Conservation (phyloP, 495 filamentous ascomycete genomes). For the Penicillium argentinense region DNA sequence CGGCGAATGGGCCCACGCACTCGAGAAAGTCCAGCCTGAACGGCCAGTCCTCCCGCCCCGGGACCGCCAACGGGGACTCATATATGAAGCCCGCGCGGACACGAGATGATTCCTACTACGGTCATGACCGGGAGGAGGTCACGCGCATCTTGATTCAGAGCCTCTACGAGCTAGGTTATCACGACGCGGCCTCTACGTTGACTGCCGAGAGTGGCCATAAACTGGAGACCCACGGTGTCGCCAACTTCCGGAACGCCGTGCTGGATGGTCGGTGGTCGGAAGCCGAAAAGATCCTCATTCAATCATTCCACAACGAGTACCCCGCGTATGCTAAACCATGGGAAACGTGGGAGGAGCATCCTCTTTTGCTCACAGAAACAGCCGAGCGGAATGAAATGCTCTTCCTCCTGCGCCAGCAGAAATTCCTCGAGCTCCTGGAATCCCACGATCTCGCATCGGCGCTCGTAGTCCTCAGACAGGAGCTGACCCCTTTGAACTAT, state of each 20-base stretch:
- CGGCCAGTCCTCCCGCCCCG: constrained; percentile 49
- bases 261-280: constrained; percentile 78
- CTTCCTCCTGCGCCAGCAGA: constrained; percentile 87
- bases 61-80: constrained; percentile 39
- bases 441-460: constrained; percentile 68
- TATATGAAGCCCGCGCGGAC: no score
- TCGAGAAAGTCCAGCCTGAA: constrained; percentile 51
- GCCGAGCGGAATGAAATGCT: constrained; percentile 63
- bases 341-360: no score
- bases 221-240: constrained; percentile 81
- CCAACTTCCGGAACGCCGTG: constrained; percentile 79
- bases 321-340: no score
- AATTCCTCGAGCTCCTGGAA: constrained; percentile 91
- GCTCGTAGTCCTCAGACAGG: constrained; percentile 75
- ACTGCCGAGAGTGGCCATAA: constrained; percentile 83
- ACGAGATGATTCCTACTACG: constrained; percentile 70
- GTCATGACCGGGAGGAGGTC: constrained; percentile 91
- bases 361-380: constrained; percentile 52
- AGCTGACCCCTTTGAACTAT: constrained; percentile 84
- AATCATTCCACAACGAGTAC: constrained; percentile 45
- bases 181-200: constrained; percentile 68
- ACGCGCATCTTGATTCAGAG: constrained; percentile 92
- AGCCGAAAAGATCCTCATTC: constrained; percentile 79
- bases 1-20: constrained; percentile 47
- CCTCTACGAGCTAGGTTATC: constrained; percentile 82